Percentiles rank a stretch among this genome's conserved stretches.
Evolutionary conservation across 208 protist species (phyloP).

Genomic region (Wallacemonas rigidus): DNA sequence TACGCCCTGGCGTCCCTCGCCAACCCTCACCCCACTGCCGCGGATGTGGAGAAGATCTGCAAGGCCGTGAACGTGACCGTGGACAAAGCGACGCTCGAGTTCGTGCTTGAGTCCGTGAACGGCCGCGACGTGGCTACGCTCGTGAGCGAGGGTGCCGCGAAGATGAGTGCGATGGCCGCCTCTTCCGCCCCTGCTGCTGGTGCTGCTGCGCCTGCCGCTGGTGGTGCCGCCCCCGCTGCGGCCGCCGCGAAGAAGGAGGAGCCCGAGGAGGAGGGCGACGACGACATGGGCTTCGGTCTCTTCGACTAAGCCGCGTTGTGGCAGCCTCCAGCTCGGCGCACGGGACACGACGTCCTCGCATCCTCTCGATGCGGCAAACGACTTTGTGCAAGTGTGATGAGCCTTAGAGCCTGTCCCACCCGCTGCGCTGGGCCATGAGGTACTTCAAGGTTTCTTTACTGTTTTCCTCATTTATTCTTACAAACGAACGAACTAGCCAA

Average conservation of each 20-base stretch:
- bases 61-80: conserved; percentile 70
- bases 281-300: conserved; percentile 91
- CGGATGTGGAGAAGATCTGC: conserved; percentile 88
- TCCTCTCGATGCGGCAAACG: background rate
- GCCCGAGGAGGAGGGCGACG: conserved; percentile 85
- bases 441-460: conserved; percentile 18
- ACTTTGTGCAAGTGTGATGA: background rate
- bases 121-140: conserved; percentile 79
- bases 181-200: conserved; percentile 38
- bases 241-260: conserved; percentile 61
- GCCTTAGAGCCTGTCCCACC: no score
- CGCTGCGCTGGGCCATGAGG: background rate
- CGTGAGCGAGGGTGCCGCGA: conserved; percentile 73
- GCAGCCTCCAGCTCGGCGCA: background rate
- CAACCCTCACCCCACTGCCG: conserved; percentile 71
- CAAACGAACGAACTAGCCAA: conserved; percentile 2
- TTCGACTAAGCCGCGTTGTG: conserved; percentile 64
- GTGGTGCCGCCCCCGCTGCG: conserved; percentile 33
- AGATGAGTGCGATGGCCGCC: conserved; percentile 73
- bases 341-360: background rate
- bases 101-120: conserved; percentile 77
- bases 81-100: conserved; percentile 76
- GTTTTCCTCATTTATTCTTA: conserved; percentile 20
- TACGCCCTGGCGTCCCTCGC: conserved; percentile 88
- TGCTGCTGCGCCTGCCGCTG: conserved; percentile 21